These are phyloP conservation scores for Chalciporus sphaerocephalus DNA, from an alignment of 768 basidiomycete species.

Conservation along the genomic window DNA sequence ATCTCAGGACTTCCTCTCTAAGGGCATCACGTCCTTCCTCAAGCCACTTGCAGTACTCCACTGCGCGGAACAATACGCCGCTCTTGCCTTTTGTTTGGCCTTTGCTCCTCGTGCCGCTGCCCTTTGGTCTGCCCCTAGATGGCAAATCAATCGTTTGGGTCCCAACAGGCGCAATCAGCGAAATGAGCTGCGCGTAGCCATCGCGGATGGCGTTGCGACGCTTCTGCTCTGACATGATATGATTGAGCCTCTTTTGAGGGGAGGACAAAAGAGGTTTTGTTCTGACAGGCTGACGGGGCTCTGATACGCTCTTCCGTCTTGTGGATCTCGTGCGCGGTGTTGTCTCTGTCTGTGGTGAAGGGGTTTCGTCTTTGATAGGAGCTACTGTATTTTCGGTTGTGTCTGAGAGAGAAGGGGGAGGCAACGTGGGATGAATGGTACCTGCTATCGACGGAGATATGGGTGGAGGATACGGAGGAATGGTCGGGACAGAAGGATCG, in stretches of 20 bases:
- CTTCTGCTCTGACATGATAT: conserved; percentile 94
- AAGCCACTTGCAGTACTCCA: conserved; percentile 82
- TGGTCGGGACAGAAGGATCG: conserved; percentile 6
- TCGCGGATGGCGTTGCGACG: conserved; percentile 88
- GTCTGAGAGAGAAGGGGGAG: conserved; percentile 1
- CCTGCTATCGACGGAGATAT: conserved; percentile 2
- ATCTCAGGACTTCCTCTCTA: conserved; percentile 57
- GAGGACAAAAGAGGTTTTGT: conserved; percentile 69
- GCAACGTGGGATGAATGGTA: neutral
- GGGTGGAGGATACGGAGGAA: neutral
- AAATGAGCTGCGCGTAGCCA: conserved; percentile 82
- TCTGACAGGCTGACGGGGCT: conserved; percentile 31
- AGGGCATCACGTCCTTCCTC: conserved; percentile 77
- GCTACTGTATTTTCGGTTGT: conserved; percentile 3
- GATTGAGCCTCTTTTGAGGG: conserved; percentile 85
- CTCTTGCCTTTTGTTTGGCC: conserved; percentile 82
- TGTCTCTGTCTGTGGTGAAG: conserved; percentile 5
- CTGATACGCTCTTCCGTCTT: conserved; percentile 24
- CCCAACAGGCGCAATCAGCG: conserved; percentile 76
- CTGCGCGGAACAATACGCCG: conserved; percentile 81
- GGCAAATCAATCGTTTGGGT: conserved; percentile 69
- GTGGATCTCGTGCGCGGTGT: conserved; percentile 11
- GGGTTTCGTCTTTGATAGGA: conserved; percentile 7
- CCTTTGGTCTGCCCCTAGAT: conserved; percentile 75
- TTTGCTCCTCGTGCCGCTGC: conserved; percentile 61